A percentile compares a stretch with the other conserved stretches of the same genome.
phyloP scores from a whole-genome alignment of 352 stramenopile genomes.

The Pythium dissotocum region DNA sequence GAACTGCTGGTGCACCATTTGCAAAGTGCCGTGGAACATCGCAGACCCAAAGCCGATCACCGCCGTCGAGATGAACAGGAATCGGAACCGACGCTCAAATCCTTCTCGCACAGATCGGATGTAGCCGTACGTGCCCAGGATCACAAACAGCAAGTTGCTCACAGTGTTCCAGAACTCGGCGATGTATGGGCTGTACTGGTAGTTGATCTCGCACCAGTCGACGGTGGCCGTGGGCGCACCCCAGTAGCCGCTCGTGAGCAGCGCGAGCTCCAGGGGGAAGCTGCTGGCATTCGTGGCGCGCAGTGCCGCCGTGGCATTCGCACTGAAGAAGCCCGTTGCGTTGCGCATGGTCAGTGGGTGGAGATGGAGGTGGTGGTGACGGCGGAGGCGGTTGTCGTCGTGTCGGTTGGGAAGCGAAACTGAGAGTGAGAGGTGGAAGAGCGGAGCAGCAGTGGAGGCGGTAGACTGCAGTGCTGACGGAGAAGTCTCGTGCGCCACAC shows the following conservation, averaged over 20 bases:
- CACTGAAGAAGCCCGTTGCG: neutral
- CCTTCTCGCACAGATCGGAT: slow-evolving; percentile 54
- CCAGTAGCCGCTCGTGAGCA: slow-evolving; percentile 34
- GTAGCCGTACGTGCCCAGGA: slow-evolving; percentile 75
- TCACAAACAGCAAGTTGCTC: slow-evolving; percentile 81
- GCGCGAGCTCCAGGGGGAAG: neutral
- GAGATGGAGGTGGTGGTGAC: neutral
- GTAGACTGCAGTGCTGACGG: neutral
- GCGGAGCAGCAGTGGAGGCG: neutral
- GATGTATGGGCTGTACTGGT: slow-evolving; percentile 75
- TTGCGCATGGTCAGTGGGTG: neutral
- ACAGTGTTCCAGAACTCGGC: slow-evolving; percentile 90
- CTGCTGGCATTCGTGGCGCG: neutral
- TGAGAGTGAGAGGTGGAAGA: neutral
- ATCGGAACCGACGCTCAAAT: slow-evolving; percentile 75
- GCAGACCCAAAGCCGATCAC: slow-evolving; percentile 83
- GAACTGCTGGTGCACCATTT: slow-evolving; percentile 77
- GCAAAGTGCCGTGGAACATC: slow-evolving; percentile 86
- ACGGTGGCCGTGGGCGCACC: slow-evolving; percentile 73
- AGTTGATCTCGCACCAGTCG: slow-evolving; percentile 89
- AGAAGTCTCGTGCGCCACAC: too few species aligned
- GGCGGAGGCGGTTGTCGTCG: neutral
- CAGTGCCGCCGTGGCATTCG: neutral
- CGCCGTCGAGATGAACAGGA: slow-evolving; percentile 70
- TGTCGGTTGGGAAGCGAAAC: neutral